Evolutionary conservation across 2,329 filamentous ascomycete species (phyloP), one percentile per base, ranked within the genome.

Genomic region (Akanthomyces dipterigenus): DNA sequence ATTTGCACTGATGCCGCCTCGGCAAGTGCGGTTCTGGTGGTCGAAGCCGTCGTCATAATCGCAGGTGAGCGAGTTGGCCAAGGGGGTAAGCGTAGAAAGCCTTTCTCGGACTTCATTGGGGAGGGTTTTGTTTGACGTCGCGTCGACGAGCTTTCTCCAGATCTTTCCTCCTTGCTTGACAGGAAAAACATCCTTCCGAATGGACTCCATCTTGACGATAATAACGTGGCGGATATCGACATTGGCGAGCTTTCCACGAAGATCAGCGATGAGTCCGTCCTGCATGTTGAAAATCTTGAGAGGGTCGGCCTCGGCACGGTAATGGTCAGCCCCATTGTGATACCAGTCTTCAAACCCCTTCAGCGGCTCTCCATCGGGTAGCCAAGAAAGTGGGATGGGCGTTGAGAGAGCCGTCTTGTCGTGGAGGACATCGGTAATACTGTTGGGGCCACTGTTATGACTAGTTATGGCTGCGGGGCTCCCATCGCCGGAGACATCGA

Each of bases 161-260:
- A 78, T 74, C 45, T 76, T 64, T 4, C 73, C 75, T 1, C 72
- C 68, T 55, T 76, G 75, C 53, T 78, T 77, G 20, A 80, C 63
- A 0, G 78, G 78, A 26, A 79, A 80, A 5, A 79, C 72, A 54
- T 80, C 77, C 3, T 74, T 74, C 20, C 78, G 71, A 0, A 76
- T 78, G 45, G 76, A 78, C 60, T 80, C 78, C 3, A 80, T 68
- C 14, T 77, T 71, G 6, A 80, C 60, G 20, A 79, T 62, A 16
- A 80, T 66, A 6, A 80, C 70, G 60, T 80, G 76, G 50, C 76
- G 76, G 58, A 80, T 75, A 9, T 72, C 71, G 11, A 78, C 67
- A 1, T 67, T 64, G 16, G 62, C 28, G 5, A 75, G 62, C 54
- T 67, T 68, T 3, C 64, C 66, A 1, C 65, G 65, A 5, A 75